Evolutionary conservation across 2,329 filamentous ascomycete genomes (phyloP).

Genomic region (Claviceps sp.): DNA sequence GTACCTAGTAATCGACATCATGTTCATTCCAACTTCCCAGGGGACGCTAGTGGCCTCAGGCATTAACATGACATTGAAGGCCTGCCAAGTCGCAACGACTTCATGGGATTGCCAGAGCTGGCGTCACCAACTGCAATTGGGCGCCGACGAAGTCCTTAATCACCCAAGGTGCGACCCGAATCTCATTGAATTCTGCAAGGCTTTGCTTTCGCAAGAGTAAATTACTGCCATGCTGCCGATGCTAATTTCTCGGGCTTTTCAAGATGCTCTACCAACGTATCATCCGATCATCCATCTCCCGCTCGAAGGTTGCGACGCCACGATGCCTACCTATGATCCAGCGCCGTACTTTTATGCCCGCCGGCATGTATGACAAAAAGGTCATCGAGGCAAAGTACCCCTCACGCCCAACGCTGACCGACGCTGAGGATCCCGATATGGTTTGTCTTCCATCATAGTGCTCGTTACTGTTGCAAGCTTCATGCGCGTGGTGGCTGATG

Average conservation of each 20-base stretch:
- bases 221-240: neutral
- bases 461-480: neutral
- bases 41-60: conserved; percentile 19
- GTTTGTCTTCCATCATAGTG: conserved; percentile 28
- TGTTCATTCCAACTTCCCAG: too few relatives aligned
- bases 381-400: conserved; percentile 39
- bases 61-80: conserved; percentile 6
- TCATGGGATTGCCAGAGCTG: neutral
- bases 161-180: conserved; percentile 12
- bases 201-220: neutral
- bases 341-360: conserved; percentile 43
- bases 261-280: conserved; percentile 52
- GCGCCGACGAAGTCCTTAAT: conserved; percentile 17
- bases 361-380: conserved; percentile 30
- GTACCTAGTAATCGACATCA: neutral
- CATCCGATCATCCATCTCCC: conserved; percentile 33
- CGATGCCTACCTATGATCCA: conserved; percentile 40
- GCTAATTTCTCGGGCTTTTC: conserved; percentile 1
- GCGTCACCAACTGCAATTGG: conserved; percentile 22
- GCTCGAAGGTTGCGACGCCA: conserved; percentile 30
- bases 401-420: conserved; percentile 32
- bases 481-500: conserved; percentile 11
- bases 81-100: neutral
- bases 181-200: neutral
- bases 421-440: conserved; percentile 53